A percentile compares a stretch with the other conserved stretches of the same genome.
These are phyloP conservation scores for Cynanchum wilfordii DNA, from an alignment of 257 asterid genomes.

Conservation along the genomic window DNA sequence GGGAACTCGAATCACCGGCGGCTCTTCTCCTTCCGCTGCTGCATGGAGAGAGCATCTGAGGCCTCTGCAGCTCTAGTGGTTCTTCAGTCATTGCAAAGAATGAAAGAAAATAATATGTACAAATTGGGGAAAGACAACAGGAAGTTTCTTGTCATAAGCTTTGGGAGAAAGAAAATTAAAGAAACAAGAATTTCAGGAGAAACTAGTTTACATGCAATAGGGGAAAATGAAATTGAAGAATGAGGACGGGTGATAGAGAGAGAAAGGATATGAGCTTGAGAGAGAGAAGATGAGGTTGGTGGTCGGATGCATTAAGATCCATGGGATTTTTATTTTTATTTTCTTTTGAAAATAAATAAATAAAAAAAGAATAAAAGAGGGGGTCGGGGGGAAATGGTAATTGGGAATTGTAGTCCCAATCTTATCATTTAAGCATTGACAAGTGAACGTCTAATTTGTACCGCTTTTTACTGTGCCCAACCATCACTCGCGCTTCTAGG, in stretches of 20 bases:
- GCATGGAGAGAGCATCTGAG: slow-evolving; percentile 41
- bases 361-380: too few species aligned
- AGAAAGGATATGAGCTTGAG: not conserved
- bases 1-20: slow-evolving; percentile 43
- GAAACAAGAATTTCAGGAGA: not conserved
- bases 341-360: too few species aligned
- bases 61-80: slow-evolving; percentile 25
- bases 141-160: slow-evolving; percentile 1
- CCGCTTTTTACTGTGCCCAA: not conserved
- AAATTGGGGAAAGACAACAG: not conserved
- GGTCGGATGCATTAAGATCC: slow-evolving; percentile 19
- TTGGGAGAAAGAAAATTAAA: not conserved
- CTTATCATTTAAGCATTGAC: slow-evolving; percentile 14
- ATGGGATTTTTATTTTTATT: not conserved
- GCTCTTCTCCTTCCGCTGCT: slow-evolving; percentile 45
- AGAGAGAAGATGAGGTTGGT: slow-evolving; percentile 10
- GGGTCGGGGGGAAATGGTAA: not conserved
- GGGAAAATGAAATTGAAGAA: slow-evolving; percentile 4
- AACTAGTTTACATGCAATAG: slow-evolving; percentile 21
- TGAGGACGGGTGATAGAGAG: not conserved
- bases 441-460: not conserved
- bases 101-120: not conserved
- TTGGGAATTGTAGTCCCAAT: not conserved
- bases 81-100: slow-evolving; percentile 28
- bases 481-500: not conserved